Percentiles rank a stretch among this genome's conserved stretches.
These are phyloP conservation scores for Xylaria cubensis DNA, from an alignment of 495 filamentous ascomycete species.

Conservation along the genomic window DNA sequence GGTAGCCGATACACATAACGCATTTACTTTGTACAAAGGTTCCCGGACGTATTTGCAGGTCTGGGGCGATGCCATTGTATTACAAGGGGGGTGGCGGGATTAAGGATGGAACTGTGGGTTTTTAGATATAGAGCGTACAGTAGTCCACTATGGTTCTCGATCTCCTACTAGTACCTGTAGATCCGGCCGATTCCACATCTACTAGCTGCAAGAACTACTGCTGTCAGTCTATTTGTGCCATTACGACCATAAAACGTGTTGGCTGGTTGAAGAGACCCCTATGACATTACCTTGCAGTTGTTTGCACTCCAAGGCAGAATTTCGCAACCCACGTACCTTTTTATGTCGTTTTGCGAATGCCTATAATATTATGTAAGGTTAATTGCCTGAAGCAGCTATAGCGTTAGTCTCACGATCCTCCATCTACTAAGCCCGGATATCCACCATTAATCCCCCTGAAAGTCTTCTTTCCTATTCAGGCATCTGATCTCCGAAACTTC, in stretches of 20 bases:
- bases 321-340: not conserved
- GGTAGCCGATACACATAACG: not conserved
- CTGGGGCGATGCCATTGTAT: not conserved
- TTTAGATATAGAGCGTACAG: not conserved
- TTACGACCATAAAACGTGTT: not conserved
- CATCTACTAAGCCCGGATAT: not conserved
- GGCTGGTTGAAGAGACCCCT: no score
- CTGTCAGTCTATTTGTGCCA: not conserved
- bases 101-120: slow-evolving; percentile 10
- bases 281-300: no score
- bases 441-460: slow-evolving; percentile 10
- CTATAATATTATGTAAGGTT: not conserved
- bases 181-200: slow-evolving; percentile 8
- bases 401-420: slow-evolving; percentile 9
- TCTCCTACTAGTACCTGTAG: not conserved
- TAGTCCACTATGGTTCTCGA: not conserved
- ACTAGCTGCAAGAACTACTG: not conserved
- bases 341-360: not conserved
- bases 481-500: slow-evolving; percentile 11
- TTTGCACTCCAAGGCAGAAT: not conserved
- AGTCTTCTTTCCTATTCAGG: slow-evolving; percentile 15
- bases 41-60: not conserved
- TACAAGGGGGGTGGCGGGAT: not conserved
- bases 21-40: not conserved
- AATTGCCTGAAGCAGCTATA: not conserved